A percentile compares a stretch with the other conserved stretches of the same genome.
Conservation (phyloP, 345 rosid genomes). For the Arabidopsis suecica region DNA sequence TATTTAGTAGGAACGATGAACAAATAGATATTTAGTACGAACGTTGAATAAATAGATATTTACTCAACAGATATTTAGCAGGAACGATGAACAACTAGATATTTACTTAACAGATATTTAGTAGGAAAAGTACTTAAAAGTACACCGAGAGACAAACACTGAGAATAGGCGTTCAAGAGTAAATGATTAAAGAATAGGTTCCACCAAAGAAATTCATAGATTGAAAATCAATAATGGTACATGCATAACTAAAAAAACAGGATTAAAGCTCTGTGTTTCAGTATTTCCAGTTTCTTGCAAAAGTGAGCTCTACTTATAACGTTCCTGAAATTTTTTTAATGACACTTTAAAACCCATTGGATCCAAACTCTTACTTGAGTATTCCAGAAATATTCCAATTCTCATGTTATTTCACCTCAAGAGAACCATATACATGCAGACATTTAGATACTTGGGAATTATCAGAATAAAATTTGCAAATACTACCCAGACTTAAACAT, state of each 20-base stretch:
- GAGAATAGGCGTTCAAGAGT: constrained; percentile 22
- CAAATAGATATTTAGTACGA: constrained; percentile 23
- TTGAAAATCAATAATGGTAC: constrained; percentile 19
- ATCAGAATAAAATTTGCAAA: constrained; percentile 14
- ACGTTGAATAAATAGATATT: constrained; percentile 15
- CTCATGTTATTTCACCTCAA: constrained; percentile 18
- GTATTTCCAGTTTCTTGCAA: constrained; percentile 15
- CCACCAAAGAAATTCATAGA: constrained; percentile 16
- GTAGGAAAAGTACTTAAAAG: neutral
- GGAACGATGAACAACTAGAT: constrained; percentile 6
- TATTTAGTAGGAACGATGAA: constrained; percentile 17
- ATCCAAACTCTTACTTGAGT: constrained; percentile 5
- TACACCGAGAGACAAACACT: constrained; percentile 22
- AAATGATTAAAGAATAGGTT: constrained; percentile 39
- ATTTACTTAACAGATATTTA: constrained; percentile 23
- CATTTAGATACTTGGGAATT: constrained; percentile 19
- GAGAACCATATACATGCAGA: constrained; percentile 32
- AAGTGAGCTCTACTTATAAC: constrained; percentile 7
- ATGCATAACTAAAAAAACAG: neutral
- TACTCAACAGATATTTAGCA: constrained; percentile 19
- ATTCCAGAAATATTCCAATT: neutral
- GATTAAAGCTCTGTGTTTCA: constrained; percentile 2
- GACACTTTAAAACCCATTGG: neutral
- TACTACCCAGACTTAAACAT: constrained; percentile 2
- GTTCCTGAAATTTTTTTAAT: constrained; percentile 17